phyloP scores from a whole-genome alignment of 768 basidiomycete genomes.

The Phaeotremella skinneri region DNA sequence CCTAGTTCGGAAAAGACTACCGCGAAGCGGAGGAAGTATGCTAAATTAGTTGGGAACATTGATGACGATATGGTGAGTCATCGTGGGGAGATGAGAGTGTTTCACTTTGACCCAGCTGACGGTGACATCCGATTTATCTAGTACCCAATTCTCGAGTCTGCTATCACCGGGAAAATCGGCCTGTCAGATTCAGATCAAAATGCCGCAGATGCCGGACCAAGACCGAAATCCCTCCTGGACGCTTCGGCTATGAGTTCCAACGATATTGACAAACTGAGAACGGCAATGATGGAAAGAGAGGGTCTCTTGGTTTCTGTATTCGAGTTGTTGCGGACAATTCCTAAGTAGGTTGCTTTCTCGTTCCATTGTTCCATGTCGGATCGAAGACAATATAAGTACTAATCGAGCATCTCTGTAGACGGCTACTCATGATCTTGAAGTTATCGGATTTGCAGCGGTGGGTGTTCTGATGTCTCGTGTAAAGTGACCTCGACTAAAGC shows the following conservation, averaged over 20 bases:
- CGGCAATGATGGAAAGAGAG: slow-evolving; percentile 76
- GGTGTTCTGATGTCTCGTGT: slow-evolving; percentile 27
- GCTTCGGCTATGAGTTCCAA: slow-evolving; percentile 56
- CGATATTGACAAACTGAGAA: slow-evolving; percentile 77
- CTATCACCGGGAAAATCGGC: slow-evolving; percentile 78
- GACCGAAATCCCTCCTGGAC: slow-evolving; percentile 38
- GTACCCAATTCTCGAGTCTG: slow-evolving; percentile 94
- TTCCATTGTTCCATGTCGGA: neutral
- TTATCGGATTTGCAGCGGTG: slow-evolving; percentile 77
- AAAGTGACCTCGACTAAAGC: too few relatives aligned
- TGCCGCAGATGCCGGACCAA: neutral
- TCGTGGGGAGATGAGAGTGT: too few relatives aligned
- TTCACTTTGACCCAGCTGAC: neutral
- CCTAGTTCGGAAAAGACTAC: slow-evolving; percentile 65
- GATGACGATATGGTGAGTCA: slow-evolving; percentile 73
- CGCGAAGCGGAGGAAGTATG: slow-evolving; percentile 76
- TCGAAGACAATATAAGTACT: neutral
- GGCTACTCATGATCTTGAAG: slow-evolving; percentile 56
- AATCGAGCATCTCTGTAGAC: slow-evolving; percentile 56
- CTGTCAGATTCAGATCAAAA: slow-evolving; percentile 50
- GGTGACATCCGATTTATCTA: slow-evolving; percentile 45
- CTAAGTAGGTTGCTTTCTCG: slow-evolving; percentile 60
- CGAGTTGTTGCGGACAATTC: slow-evolving; percentile 79
- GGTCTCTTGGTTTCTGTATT: slow-evolving; percentile 82
- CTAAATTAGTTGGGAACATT: slow-evolving; percentile 85